phyloP scores from a whole-genome alignment of 176 grass and related monocot species.

The Oryza longistaminata region DNA sequence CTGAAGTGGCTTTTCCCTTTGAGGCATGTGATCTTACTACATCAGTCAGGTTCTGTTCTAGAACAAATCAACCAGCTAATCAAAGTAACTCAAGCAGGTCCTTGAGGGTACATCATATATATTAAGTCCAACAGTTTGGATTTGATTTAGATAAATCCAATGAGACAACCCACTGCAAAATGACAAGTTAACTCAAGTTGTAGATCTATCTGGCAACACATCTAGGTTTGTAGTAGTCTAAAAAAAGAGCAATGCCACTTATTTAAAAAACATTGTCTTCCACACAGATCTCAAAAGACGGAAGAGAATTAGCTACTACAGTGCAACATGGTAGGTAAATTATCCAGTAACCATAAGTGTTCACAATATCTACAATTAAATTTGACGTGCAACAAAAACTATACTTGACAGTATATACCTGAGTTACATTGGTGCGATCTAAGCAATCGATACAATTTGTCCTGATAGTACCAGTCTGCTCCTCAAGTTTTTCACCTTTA shows the following conservation, averaged over 20 bases:
- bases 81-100: not conserved
- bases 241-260: not conserved
- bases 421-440: constrained; percentile 98
- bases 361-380: constrained; percentile 13
- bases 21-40: constrained; percentile 21
- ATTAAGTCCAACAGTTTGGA: constrained; percentile 11
- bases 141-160: not conserved
- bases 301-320: not conserved
- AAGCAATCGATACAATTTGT: constrained; percentile 98
- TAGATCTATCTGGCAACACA: not conserved
- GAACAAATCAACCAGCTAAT: constrained; percentile 18
- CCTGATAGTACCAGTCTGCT: constrained; percentile 81
- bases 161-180: not conserved
- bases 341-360: not conserved
- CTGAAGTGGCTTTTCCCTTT: not conserved
- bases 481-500: constrained; percentile 67
- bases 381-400: constrained; percentile 25
- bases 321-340: constrained; percentile 1
- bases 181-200: not conserved
- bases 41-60: not conserved
- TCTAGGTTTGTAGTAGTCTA: not conserved
- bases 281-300: not conserved
- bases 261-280: not conserved
- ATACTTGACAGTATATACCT: constrained; percentile 57
- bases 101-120: constrained; percentile 5